Percentiles rank a stretch among this genome's conserved stretches.
These are phyloP conservation scores for Fusarium keratoplasticum DNA, from an alignment of 2,329 filamentous ascomycete species.

Conservation along the genomic window DNA sequence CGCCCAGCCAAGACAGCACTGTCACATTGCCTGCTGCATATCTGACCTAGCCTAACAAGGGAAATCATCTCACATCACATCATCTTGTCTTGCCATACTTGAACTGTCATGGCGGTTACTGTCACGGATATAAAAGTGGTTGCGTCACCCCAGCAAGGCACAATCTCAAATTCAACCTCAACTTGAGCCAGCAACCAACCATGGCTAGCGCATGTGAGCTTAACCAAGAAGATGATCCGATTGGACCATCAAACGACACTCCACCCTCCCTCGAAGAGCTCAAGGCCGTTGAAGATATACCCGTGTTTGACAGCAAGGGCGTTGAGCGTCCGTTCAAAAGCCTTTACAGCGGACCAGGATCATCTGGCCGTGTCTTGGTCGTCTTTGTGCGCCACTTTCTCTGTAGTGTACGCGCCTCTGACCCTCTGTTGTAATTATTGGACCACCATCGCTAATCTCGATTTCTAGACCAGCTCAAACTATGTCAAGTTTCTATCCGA, in stretches of 20 bases:
- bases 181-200: not conserved
- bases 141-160: not conserved
- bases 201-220: conserved; percentile 15
- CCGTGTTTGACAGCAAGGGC: conserved; percentile 15
- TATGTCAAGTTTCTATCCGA: conserved; percentile 21
- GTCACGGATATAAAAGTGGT: not conserved
- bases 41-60: not conserved
- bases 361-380: conserved; percentile 9
- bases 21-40: not conserved
- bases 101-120: not conserved
- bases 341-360: conserved; percentile 7
- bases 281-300: not conserved
- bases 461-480: conserved; percentile 9
- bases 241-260: conserved; percentile 7
- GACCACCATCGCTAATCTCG: not conserved
- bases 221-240: not conserved
- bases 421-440: not conserved
- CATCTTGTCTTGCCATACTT: not conserved
- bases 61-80: not conserved
- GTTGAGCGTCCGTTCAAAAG: conserved; percentile 20
- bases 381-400: conserved; percentile 33
- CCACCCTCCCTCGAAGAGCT: not conserved
- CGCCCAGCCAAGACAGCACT: not conserved
- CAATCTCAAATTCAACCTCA: not conserved
- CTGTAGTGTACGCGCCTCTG: conserved; percentile 8